phyloP scores from a whole-genome alignment of 805 yeast genomes.

The Peterozyma toletana region DNA sequence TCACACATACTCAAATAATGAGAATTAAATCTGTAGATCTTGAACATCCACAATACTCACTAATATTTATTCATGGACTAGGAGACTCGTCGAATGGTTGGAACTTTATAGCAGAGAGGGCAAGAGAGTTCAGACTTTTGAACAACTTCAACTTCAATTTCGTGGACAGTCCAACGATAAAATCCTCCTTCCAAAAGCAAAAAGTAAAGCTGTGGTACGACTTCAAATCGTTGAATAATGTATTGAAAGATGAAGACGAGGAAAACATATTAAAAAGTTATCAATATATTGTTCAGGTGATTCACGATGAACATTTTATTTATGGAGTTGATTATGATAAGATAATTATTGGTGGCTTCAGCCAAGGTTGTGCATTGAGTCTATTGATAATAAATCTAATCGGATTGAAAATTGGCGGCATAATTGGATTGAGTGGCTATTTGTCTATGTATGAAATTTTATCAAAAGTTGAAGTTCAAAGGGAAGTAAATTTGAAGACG shows the following conservation, averaged over 20 bases:
- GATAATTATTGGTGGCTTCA: slow-evolving; percentile 9
- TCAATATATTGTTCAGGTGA: not conserved
- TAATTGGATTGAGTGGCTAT: slow-evolving; percentile 8
- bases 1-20: not conserved
- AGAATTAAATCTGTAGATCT: slow-evolving; percentile 7
- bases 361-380: slow-evolving; percentile 10
- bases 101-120: slow-evolving; percentile 6
- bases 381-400: slow-evolving; percentile 3
- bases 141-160: slow-evolving; percentile 8
- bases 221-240: slow-evolving; percentile 6
- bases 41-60: slow-evolving; percentile 4
- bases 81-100: slow-evolving; percentile 9
- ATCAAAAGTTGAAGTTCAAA: slow-evolving; percentile 1
- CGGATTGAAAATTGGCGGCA: slow-evolving; percentile 6
- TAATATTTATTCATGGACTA: slow-evolving; percentile 9
- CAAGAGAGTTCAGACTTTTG: slow-evolving; percentile 7
- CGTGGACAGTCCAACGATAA: slow-evolving; percentile 8
- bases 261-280: slow-evolving; percentile 5
- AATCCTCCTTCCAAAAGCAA: slow-evolving; percentile 4
- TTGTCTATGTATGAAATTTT: slow-evolving; percentile 5
- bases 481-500: slow-evolving; percentile 1
- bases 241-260: slow-evolving; percentile 6
- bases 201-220: slow-evolving; percentile 9
- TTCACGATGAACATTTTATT: slow-evolving; percentile 6
- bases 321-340: slow-evolving; percentile 5